Conservation (phyloP, 129 eudicot genomes). For the Centaurea solstitialis region DNA sequence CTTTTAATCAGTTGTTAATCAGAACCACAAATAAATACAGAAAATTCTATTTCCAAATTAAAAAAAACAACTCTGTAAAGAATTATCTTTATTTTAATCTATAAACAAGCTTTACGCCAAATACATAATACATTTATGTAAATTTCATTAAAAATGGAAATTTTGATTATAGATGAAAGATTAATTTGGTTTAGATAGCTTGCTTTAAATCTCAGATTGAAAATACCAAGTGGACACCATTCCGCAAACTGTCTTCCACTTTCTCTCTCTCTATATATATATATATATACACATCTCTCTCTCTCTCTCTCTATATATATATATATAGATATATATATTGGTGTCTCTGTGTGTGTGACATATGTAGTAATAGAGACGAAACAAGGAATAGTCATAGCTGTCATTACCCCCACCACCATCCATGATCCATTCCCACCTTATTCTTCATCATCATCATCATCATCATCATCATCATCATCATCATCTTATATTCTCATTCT, state of each 20-base stretch:
- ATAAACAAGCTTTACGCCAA: too few species aligned
- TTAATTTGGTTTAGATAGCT: too few species aligned
- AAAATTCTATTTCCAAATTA: too few species aligned
- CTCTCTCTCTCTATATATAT: not conserved
- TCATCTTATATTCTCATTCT: not conserved
- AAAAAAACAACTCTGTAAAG: too few species aligned
- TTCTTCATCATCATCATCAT: not conserved
- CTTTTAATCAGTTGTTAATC: too few species aligned
- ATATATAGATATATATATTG: not conserved
- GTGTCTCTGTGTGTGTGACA: not conserved
- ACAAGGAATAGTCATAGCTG: constrained; percentile 1
- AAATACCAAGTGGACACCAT: not conserved
- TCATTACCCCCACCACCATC: constrained; percentile 2
- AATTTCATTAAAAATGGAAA: too few species aligned
- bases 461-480: not conserved
- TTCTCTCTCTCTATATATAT: not conserved
- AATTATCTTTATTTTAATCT: too few species aligned
- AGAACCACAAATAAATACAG: too few species aligned
- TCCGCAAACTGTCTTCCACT: not conserved
- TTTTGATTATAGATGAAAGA: too few species aligned
- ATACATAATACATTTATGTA: too few species aligned
- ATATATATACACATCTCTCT: too few species aligned
- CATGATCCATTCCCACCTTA: not conserved
- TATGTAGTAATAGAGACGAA: constrained; percentile 15
- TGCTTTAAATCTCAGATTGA: not conserved